phyloP scores from a whole-genome alignment of 371 early-diverging fungal species.

The Nosema bombycis region DNA sequence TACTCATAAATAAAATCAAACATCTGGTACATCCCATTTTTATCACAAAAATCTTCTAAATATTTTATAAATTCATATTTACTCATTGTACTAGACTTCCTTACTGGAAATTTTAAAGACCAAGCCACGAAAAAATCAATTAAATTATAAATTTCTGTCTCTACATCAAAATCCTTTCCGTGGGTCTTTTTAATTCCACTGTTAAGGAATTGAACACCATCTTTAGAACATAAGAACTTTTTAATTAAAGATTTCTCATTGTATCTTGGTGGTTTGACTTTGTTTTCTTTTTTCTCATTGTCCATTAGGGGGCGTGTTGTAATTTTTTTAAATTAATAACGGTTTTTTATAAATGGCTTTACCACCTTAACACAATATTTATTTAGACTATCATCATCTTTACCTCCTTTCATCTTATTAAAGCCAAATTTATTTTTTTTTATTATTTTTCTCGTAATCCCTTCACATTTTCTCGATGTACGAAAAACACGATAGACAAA shows the following conservation, averaged over 20 bases:
- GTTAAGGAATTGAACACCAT: conserved; percentile 47
- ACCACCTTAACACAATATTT: no score
- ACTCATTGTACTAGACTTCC: conserved; percentile 20
- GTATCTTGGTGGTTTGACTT: conserved; percentile 33
- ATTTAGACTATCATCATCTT: no score
- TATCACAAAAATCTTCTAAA: conserved; percentile 45
- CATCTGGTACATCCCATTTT: conserved; percentile 20
- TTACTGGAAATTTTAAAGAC: conserved; percentile 48
- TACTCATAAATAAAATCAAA: conserved; percentile 32
- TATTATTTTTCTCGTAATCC: no score
- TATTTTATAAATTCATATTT: conserved; percentile 56
- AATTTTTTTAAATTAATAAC: not conserved
- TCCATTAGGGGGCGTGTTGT: not conserved
- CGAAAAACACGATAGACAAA: conserved; percentile 58
- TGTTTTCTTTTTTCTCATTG: not conserved
- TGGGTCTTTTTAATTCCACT: conserved; percentile 8
- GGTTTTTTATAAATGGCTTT: no score
- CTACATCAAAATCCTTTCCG: not conserved
- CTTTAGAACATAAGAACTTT: conserved; percentile 39
- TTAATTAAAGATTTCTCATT: conserved; percentile 42
- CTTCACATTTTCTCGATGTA: conserved; percentile 7
- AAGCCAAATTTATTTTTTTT: no score
- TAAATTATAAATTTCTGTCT: conserved; percentile 37
- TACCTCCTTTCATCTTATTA: no score
- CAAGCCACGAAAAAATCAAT: conserved; percentile 55